phyloP scores from a whole-genome alignment of 108 stramenopile genomes.

The Cyclostephanos invisitatus region DNA sequence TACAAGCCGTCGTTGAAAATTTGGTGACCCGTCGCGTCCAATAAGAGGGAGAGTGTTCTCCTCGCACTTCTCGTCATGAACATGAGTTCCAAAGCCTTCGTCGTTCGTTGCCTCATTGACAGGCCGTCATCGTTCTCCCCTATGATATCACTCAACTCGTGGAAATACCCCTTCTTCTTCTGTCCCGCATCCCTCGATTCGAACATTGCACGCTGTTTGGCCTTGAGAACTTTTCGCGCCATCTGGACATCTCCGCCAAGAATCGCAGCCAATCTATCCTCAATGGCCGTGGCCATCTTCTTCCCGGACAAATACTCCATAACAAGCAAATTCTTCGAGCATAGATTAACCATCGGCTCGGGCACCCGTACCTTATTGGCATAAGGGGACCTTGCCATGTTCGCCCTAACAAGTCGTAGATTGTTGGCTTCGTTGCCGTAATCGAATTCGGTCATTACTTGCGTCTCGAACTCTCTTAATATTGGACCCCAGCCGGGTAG shows the following conservation, averaged over 20 bases:
- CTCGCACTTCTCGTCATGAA: constrained; percentile 42
- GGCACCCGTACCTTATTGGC: constrained; percentile 54
- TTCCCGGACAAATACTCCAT: constrained; percentile 71
- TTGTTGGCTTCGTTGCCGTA: constrained; percentile 61
- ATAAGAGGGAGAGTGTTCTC: constrained; percentile 50
- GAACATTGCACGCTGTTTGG: constrained; percentile 52
- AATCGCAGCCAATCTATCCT: constrained; percentile 48
- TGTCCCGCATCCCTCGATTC: constrained; percentile 30
- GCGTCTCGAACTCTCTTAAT: constrained; percentile 60
- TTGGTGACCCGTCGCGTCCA: constrained; percentile 77
- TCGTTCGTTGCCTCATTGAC: constrained; percentile 7
- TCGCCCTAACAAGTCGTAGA: constrained; percentile 49
- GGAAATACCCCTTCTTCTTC: constrained; percentile 35
- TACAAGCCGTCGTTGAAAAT: constrained; percentile 64
- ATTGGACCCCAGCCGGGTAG: constrained; percentile 75
- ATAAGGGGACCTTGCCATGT: constrained; percentile 52
- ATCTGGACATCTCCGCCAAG: constrained; percentile 45
- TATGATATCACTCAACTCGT: constrained; percentile 24
- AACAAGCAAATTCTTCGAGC: constrained; percentile 64
- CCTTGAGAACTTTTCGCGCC: constrained; percentile 46
- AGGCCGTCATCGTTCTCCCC: constrained; percentile 12
- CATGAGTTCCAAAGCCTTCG: constrained; percentile 30
- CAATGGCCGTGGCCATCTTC: constrained; percentile 59
- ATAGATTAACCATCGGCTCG: constrained; percentile 50
- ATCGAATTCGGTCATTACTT: constrained; percentile 78